Evolutionary conservation across 1,284 basidiomycete genomes (phyloP), one percentile per base, ranked within the genome.

Genomic region (Macrocystidia cucumis): DNA sequence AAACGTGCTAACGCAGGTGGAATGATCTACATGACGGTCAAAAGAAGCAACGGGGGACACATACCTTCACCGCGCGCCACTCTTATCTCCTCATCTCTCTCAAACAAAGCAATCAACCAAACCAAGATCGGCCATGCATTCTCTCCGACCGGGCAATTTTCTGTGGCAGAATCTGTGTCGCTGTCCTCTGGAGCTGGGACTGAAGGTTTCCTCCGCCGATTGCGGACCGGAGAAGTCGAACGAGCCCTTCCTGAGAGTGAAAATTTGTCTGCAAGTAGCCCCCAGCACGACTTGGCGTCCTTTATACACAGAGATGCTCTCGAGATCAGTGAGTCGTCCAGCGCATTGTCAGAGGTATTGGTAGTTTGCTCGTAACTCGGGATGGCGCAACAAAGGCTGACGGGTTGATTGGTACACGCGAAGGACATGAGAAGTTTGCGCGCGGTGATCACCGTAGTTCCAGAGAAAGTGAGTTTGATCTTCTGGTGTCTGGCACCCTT

Each of bases 41-140:
- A 7, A n/a, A 27, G 25, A 12, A 25, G 25, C 25, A 27, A 12
- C 5, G 16, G 5, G 5, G 7, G 25, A 5, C 5, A 27, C 56
- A 42, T 43, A 64, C 65, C 54, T 47, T 54, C 44, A 29, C 54
- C 56, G 34, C 43, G 44, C 17, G 49, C 44, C 39, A 56, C 54
- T n/a, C 49, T 48, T 31, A 57, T 41, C 9, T 46, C 39, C 48
- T 81, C 72, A 43, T 85, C 80, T 44, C 65, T 69, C 50, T 86
- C 79, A 42, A 83, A 79, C 11, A 83, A 41, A 14, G 54, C 47
- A n/a, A 86, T 31, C 2, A 85, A 46, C 75, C 78, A 84, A 16
- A 74, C 67, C 13, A 86, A 60, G 13, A 78, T 51, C 19, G 67
- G 65, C 82, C 82, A 86, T 7, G 79, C 72, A 43, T 74, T 57